A percentile compares a stretch with the other conserved stretches of the same genome.
These are phyloP conservation scores for Chalaropsis ovoidea DNA, from an alignment of 2,329 filamentous ascomycete genomes.

Conservation along the genomic window DNA sequence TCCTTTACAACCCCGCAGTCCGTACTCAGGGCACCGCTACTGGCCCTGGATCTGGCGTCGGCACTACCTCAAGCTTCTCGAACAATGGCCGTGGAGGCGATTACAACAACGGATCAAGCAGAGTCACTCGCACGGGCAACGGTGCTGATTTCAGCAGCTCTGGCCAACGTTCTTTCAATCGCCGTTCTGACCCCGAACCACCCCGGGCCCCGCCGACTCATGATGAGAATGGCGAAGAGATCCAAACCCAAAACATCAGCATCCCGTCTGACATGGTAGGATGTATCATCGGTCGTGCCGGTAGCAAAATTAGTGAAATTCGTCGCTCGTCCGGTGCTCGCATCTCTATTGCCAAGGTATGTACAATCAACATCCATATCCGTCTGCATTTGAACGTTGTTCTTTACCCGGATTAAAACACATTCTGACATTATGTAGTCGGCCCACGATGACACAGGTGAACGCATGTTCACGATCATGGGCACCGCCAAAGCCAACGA, in stretches of 20 bases:
- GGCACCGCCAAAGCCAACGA: conserved; percentile 89
- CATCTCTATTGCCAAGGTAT: conserved; percentile 89
- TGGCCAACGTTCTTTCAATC: conserved; percentile 56
- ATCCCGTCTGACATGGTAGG: conserved; percentile 99
- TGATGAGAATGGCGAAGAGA: conserved; percentile 92
- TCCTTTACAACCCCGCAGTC: conserved; percentile 93
- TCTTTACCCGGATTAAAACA: background rate
- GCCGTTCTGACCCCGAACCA: conserved; percentile 75
- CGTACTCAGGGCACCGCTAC: conserved; percentile 62
- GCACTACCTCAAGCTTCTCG: conserved; percentile 31
- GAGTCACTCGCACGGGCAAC: conserved; percentile 91
- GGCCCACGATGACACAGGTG: conserved; percentile 91
- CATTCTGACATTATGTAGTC: conserved; percentile 40
- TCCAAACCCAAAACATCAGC: conserved; percentile 98
- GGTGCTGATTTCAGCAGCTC: conserved; percentile 94
- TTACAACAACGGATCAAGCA: conserved; percentile 51
- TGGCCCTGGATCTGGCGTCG: conserved; percentile 37
- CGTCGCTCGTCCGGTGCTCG: conserved; percentile 91
- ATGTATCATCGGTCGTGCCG: conserved; percentile 92
- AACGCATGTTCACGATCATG: conserved; percentile 99
- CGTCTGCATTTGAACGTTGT: background rate
- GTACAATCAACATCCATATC: conserved; percentile 24
- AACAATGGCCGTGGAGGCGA: conserved; percentile 40
- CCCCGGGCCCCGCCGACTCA: conserved; percentile 76
- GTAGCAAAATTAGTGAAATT: conserved; percentile 97